Percentiles rank a stretch among this genome's conserved stretches.
Conservation (phyloP, 2,329 filamentous ascomycete species). For the Dactylellina drechsleri region DNA sequence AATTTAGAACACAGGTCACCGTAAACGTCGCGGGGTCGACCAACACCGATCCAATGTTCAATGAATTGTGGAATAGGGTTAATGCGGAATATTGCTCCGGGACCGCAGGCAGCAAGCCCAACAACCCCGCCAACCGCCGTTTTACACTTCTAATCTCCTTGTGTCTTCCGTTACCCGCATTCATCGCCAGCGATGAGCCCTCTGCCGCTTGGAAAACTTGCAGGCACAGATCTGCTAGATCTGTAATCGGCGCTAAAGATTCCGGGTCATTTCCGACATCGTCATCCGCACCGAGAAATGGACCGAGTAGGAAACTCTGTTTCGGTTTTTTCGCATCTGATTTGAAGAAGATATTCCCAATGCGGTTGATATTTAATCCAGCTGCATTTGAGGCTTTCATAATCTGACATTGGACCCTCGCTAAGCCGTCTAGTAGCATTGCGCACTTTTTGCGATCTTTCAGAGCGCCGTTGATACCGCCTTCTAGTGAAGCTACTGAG, state of each 20-base stretch:
- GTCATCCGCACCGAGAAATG: conserved; percentile 36
- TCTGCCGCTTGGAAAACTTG: conserved; percentile 48
- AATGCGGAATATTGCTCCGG: conserved; percentile 39
- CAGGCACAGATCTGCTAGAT: conserved; percentile 40
- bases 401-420: conserved; percentile 35
- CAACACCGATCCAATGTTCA: conserved; percentile 23
- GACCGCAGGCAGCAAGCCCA: conserved; percentile 36
- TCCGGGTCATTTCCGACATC: conserved; percentile 28
- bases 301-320: conserved; percentile 36
- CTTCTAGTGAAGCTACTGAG: conserved; percentile 22
- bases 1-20: conserved; percentile 42
- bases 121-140: conserved; percentile 43
- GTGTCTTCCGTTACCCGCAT: conserved; percentile 5
- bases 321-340: conserved; percentile 42
- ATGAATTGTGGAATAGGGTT: conserved; percentile 40
- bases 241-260: conserved; percentile 31
- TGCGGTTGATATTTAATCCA: conserved; percentile 33
- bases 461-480: conserved; percentile 25
- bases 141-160: conserved; percentile 46
- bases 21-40: conserved; percentile 38
- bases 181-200: conserved; percentile 15
- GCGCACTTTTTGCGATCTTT: conserved; percentile 42
- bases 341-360: conserved; percentile 49
- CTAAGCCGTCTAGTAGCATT: conserved; percentile 30
- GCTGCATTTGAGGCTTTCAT: conserved; percentile 30